phyloP scores from a whole-genome alignment of 2,329 filamentous ascomycete genomes.

The Hymenoscyphus linearis region DNA sequence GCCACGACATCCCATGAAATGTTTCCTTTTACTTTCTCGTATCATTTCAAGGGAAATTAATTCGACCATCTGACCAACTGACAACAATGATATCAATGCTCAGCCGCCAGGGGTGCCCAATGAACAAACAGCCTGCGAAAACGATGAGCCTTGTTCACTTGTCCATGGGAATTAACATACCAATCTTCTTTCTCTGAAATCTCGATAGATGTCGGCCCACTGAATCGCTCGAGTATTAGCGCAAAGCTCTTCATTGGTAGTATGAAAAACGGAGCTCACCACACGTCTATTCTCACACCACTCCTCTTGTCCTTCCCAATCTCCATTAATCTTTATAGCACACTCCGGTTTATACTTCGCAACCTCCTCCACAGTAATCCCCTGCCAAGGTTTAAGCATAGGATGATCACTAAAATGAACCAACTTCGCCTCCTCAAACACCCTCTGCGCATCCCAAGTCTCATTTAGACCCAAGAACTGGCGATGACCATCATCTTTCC shows the following conservation, averaged over 20 bases:
- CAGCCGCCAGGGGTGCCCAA: not conserved
- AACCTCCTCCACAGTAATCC: constrained; percentile 3
- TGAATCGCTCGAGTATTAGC: not conserved
- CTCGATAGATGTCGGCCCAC: not conserved
- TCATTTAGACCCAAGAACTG: constrained; percentile 40
- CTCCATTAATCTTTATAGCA: not conserved
- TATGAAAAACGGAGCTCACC: not conserved
- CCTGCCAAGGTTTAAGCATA: constrained; percentile 8
- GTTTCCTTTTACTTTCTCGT: not conserved
- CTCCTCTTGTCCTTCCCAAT: not conserved
- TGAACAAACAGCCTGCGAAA: not conserved
- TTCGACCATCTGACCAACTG: not conserved
- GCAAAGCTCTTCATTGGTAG: not conserved
- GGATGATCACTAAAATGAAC: constrained; percentile 10
- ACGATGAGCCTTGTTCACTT: not conserved
- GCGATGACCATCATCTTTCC: constrained; percentile 40
- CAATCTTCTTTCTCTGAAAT: not conserved
- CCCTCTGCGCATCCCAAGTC: constrained; percentile 34
- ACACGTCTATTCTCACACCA: constrained; percentile 4
- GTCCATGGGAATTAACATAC: not conserved
- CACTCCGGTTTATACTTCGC: constrained; percentile 2
- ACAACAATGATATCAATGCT: not conserved
- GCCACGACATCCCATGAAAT: not conserved
- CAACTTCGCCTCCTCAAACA: constrained; percentile 2
- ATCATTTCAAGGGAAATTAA: not conserved